Evolutionary conservation across 257 asterid genomes (phyloP), one percentile per base, ranked within the genome.

Genomic region (Nicotiana benthamiana): DNA sequence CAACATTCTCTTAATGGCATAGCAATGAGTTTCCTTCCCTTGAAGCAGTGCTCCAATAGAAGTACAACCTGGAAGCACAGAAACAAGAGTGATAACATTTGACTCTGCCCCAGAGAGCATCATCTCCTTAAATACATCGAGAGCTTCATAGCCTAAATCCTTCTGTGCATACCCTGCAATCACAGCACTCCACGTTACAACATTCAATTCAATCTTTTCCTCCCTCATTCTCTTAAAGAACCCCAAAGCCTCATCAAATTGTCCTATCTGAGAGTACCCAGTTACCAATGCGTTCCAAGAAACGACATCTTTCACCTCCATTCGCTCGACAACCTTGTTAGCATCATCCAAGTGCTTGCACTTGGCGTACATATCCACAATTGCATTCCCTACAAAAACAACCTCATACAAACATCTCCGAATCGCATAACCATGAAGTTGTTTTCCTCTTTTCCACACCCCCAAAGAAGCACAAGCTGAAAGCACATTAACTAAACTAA

Each of bases 121-220:
- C 98, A 95, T 95, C 80, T 93, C 93, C 78, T 87, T 89, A 81
- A 95, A 93, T 67, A 95, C 90, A 72, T 85, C 81, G 56, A 95
- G 87, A 4, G 97, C 94, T 75, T 93, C 93, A 77, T 72, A 75
- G 9, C 97, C 98, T 80, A 90, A 91, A 54, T 97, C 98, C 83
- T 96, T 93, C 85, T 95, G 98, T 10, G 97, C 93, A 85, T 90
- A 95, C 68, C 95, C 96, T 20, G 98, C 87, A 84, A 95, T 95
- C 65, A 95, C 94, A 79, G 98, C 94, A 87, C 97, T 95, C 98
- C 98, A 95, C 0, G 97, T 89, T 68, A 93, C 95, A 60, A 95
- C 98, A 80, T 95, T 90, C 86, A 92, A 77, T 63, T 87, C 90
- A 79, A 92, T 88, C 28, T 82, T 53, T 76, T 84, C 85, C 79